Conservation (phyloP, 139 green algal species). For the Nannochloris sp. region DNA sequence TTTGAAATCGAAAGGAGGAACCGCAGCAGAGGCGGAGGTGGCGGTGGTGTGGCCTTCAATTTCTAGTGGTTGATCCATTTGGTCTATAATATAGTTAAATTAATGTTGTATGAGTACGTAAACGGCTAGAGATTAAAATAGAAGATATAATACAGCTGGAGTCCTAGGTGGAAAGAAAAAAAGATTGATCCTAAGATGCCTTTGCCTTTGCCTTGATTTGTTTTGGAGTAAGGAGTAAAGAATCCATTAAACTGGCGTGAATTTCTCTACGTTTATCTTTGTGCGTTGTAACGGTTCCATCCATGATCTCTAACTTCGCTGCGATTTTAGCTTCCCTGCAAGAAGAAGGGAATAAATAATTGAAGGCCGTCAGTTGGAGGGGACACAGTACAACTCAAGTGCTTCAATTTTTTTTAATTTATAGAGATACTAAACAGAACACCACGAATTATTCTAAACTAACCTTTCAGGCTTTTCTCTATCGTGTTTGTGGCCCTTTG, state of each 20-base stretch:
- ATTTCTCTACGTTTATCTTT: background rate
- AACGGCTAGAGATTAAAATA: background rate
- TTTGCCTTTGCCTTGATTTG: conserved; percentile 21
- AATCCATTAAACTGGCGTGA: conserved; percentile 20
- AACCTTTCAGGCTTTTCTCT: conserved; percentile 22
- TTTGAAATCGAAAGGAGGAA: conserved; percentile 4
- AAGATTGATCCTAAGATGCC: too few relatives aligned
- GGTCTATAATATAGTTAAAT: background rate
- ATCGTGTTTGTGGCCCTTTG: conserved; percentile 51
- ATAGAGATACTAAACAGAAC: too few relatives aligned
- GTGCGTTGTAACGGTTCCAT: background rate
- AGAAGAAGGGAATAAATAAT: background rate
- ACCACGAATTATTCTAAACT: too few relatives aligned
- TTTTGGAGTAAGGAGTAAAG: conserved; percentile 19
- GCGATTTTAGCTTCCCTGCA: background rate
- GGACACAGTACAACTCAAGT: too few relatives aligned
- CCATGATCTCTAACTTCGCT: background rate
- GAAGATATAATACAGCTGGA: too few relatives aligned
- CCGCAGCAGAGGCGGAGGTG: background rate
- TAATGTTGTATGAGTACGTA: background rate
- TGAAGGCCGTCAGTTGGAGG: too few relatives aligned
- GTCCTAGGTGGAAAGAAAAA: too few relatives aligned
- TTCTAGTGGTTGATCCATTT: too few relatives aligned
- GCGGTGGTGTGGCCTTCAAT: background rate
- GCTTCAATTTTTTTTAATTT: too few relatives aligned